These are phyloP conservation scores for Coemansia erecta DNA, from an alignment of 192 early-diverging fungal genomes.

Conservation along the genomic window DNA sequence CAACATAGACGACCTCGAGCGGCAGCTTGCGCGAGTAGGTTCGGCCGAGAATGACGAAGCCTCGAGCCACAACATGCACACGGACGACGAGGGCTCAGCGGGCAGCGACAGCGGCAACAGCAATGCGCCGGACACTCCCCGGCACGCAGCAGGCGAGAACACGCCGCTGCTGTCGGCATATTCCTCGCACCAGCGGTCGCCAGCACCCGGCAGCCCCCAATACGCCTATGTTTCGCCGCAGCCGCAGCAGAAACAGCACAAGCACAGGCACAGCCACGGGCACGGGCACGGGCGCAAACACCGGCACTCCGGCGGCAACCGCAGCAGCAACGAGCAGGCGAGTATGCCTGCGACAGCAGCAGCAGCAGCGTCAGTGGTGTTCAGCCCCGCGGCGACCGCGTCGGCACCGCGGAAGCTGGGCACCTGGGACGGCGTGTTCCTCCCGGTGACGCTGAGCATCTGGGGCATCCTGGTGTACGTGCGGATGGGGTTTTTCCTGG, in stretches of 20 bases:
- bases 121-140: not conserved
- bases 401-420: conserved; percentile 55
- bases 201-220: not conserved
- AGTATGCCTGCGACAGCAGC: not conserved
- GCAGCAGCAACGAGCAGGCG: not conserved
- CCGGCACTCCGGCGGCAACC: not conserved
- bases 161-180: conserved; percentile 15
- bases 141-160: conserved; percentile 4
- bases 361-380: not conserved
- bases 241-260: conserved; percentile 6
- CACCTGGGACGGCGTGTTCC: conserved; percentile 69
- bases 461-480: conserved; percentile 73
- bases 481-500: conserved; percentile 67
- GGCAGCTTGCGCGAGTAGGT: conserved; percentile 48
- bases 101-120: conserved; percentile 4
- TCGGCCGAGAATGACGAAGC: conserved; percentile 36
- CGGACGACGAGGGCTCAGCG: conserved; percentile 1
- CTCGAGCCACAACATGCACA: not conserved
- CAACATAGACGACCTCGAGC: conserved; percentile 50
- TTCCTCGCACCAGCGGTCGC: not conserved
- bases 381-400: not conserved
- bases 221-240: not conserved
- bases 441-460: conserved; percentile 66
- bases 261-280: conserved; percentile 2
- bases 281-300: not conserved